These are phyloP conservation scores for Stagonosporopsis rhizophila DNA, from an alignment of 2,329 filamentous ascomycete species.

Conservation along the genomic window DNA sequence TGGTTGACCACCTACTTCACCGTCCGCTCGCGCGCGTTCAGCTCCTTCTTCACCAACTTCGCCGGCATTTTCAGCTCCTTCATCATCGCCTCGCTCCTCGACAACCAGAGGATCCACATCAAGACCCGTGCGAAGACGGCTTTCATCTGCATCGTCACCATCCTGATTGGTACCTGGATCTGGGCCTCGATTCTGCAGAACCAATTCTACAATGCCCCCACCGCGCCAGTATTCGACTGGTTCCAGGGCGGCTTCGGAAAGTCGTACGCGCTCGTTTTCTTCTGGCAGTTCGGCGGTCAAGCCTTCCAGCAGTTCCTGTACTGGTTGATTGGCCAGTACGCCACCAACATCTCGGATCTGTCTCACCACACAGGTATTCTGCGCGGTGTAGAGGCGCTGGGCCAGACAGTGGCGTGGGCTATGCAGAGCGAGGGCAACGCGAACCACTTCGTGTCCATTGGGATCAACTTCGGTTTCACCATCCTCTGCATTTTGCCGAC, in stretches of 20 bases:
- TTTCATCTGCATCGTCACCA: conserved; percentile 38
- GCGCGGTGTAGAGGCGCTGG: conserved; percentile 44
- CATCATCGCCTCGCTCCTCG: conserved; percentile 43
- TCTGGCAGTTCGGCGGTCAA: conserved; percentile 48
- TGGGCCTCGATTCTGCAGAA: conserved; percentile 45
- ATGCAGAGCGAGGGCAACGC: conserved; percentile 48
- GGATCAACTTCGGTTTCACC: conserved; percentile 46
- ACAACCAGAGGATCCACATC: conserved; percentile 44
- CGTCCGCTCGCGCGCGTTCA: conserved; percentile 45
- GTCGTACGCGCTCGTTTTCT: conserved; percentile 44
- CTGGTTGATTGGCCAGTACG: conserved; percentile 48
- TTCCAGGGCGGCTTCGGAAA: conserved; percentile 45
- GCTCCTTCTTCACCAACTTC: conserved; percentile 49
- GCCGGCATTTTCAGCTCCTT: conserved; percentile 47
- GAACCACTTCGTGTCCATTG: conserved; percentile 48
- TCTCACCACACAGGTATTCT: conserved; percentile 48
- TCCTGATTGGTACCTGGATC: conserved; percentile 46
- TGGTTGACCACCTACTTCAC: conserved; percentile 48
- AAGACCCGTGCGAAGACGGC: conserved; percentile 42
- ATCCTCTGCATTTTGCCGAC: conserved; percentile 42
- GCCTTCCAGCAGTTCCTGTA: conserved; percentile 49
- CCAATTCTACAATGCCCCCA: conserved; percentile 39
- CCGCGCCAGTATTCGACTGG: conserved; percentile 43
- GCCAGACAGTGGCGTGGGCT: conserved; percentile 48
- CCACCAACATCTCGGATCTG: conserved; percentile 41